These are phyloP conservation scores for Mycena epipterygia DNA, from an alignment of 768 basidiomycete species.

Conservation along the genomic window DNA sequence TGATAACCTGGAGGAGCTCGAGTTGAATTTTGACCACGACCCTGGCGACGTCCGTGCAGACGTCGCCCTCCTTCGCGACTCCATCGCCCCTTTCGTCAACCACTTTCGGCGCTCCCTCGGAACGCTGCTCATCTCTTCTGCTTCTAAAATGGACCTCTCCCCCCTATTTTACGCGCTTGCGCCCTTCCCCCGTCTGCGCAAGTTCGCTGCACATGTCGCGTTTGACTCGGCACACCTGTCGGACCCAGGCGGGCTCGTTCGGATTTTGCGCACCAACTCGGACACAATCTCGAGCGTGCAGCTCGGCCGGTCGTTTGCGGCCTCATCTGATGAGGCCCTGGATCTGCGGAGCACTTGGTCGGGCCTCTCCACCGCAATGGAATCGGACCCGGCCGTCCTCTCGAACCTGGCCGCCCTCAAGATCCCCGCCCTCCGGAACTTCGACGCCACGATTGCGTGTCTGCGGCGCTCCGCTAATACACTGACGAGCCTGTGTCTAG, in stretches of 20 bases:
- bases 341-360: conserved; percentile 26
- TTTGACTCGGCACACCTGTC: conserved; percentile 26
- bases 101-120: conserved; percentile 43
- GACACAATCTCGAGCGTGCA: conserved; percentile 20
- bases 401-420: conserved; percentile 3
- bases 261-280: conserved; percentile 10
- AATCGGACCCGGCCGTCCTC: background rate
- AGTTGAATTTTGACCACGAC: conserved; percentile 51
- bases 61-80: conserved; percentile 37
- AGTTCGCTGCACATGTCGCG: conserved; percentile 7
- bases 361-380: conserved; percentile 8
- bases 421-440: conserved; percentile 28
- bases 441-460: conserved; percentile 43
- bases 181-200: conserved; percentile 36
- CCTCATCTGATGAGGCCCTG: background rate
- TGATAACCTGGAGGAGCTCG: conserved; percentile 48
- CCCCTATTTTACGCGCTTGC: conserved; percentile 48
- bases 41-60: background rate
- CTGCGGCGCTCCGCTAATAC: conserved; percentile 43
- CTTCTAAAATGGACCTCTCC: conserved; percentile 48
- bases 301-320: conserved; percentile 15
- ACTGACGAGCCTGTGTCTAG: conserved; percentile 42
- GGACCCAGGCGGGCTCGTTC: conserved; percentile 20
- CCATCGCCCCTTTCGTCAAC: conserved; percentile 50
- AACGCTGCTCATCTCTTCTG: conserved; percentile 50